Percentiles rank a stretch among this genome's conserved stretches.
phyloP scores from a whole-genome alignment of 2,329 filamentous ascomycete species.

The Alternaria triticina region DNA sequence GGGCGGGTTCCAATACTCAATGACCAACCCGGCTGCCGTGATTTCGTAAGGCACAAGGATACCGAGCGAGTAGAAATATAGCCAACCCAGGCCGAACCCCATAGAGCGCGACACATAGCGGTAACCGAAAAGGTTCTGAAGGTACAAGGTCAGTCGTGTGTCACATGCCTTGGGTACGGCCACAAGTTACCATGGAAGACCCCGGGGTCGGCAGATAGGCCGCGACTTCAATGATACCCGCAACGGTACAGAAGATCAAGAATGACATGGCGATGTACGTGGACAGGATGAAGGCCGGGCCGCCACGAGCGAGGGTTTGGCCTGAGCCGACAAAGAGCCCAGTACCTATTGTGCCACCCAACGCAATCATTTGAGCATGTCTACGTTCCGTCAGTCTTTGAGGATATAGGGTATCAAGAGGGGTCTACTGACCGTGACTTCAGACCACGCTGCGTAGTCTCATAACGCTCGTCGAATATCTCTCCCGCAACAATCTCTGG shows the following conservation, averaged over 20 bases:
- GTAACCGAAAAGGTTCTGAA: constrained; percentile 53
- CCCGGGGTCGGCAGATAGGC: constrained; percentile 66
- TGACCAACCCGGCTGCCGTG: constrained; percentile 46
- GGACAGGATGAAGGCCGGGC: constrained; percentile 37
- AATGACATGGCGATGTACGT: constrained; percentile 41
- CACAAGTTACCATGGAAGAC: constrained; percentile 50
- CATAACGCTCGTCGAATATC: constrained; percentile 43
- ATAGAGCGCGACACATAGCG: constrained; percentile 68
- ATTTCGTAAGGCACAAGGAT: constrained; percentile 45
- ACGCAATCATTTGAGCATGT: constrained; percentile 65
- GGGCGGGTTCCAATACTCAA: constrained; percentile 46
- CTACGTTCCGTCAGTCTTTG: constrained; percentile 52
- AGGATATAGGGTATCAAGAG: neutral
- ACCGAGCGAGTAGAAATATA: constrained; percentile 40
- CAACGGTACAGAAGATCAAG: constrained; percentile 34
- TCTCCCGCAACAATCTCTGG: constrained; percentile 36
- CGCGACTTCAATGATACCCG: constrained; percentile 54
- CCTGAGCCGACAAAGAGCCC: constrained; percentile 67
- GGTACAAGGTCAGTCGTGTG: neutral
- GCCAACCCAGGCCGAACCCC: constrained; percentile 36
- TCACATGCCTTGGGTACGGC: neutral
- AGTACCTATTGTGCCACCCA: constrained; percentile 66
- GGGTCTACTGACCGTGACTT: constrained; percentile 45
- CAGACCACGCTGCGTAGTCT: constrained; percentile 49
- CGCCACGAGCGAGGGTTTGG: constrained; percentile 52